phyloP scores from a whole-genome alignment of 805 yeast species.

The Yamadazyma insecticola region DNA sequence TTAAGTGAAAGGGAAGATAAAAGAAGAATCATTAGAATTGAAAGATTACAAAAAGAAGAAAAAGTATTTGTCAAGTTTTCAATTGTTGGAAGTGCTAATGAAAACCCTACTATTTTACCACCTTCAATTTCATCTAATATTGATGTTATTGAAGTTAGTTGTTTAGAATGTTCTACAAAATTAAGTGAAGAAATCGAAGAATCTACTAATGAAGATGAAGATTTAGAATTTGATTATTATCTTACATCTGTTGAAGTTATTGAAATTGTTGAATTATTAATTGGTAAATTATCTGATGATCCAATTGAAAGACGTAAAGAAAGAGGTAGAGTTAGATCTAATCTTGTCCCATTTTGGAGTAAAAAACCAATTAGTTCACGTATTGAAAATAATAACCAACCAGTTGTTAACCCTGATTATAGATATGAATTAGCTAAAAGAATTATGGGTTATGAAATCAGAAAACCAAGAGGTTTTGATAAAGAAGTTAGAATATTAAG shows the following conservation, averaged over 20 bases:
- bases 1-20: conserved; percentile 42
- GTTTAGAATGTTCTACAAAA: conserved; percentile 42
- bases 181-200: conserved; percentile 10
- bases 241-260: conserved; percentile 66
- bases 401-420: no score
- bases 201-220: conserved; percentile 4
- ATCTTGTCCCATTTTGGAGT: conserved; percentile 65
- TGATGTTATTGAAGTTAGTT: conserved; percentile 56
- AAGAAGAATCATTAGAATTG: conserved; percentile 55
- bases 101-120: conserved; percentile 37
- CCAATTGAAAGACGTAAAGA: conserved; percentile 54
- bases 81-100: conserved; percentile 48
- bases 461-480: conserved; percentile 67
- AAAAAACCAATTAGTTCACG: conserved; percentile 52
- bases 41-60: conserved; percentile 47
- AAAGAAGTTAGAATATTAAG: conserved; percentile 60
- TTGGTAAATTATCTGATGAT: conserved; percentile 45
- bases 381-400: conserved; percentile 26
- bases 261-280: conserved; percentile 57
- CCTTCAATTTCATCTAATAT: conserved; percentile 40
- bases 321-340: conserved; percentile 62
- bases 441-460: conserved; percentile 57
- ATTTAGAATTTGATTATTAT: conserved; percentile 37
- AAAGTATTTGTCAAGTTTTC: conserved; percentile 45
- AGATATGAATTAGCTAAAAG: conserved; percentile 56